Conservation (phyloP, 257 asterid species). For the Fraxinus cuspidata region DNA sequence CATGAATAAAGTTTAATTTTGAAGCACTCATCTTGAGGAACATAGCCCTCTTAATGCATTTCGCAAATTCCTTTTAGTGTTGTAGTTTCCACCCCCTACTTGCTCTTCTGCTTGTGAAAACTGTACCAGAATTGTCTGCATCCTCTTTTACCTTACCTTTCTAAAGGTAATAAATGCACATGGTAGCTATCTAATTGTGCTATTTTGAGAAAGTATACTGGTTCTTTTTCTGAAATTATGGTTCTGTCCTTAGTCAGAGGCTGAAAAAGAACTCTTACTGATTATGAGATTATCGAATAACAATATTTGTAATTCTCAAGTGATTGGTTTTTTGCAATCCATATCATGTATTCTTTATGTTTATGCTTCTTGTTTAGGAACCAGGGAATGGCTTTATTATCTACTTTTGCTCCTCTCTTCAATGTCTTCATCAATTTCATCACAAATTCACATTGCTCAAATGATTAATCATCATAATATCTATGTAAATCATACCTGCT, state of each 20-base stretch:
- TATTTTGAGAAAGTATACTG: not conserved
- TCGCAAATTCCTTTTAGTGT: not conserved
- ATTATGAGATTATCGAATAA: not conserved
- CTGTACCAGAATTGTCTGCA: not conserved
- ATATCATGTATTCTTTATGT: not conserved
- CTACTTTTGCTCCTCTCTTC: not conserved
- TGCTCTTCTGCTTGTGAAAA: not conserved
- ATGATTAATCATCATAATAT: constrained; percentile 3
- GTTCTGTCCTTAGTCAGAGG: not conserved
- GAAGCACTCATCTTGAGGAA: constrained; percentile 3
- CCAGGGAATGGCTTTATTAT: constrained; percentile 7
- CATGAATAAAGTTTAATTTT: not conserved
- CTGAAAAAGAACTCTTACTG: not conserved
- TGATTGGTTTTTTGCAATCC: not conserved
- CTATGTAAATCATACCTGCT: not conserved
- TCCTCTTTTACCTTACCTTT: not conserved
- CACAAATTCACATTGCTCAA: not conserved
- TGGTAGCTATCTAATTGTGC: constrained; percentile 3
- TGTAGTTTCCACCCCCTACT: not conserved
- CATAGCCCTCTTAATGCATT: not conserved
- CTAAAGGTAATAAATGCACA: not conserved
- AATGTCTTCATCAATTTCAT: constrained; percentile 5
- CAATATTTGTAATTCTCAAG: not conserved
- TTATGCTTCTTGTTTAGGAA: constrained; percentile 14
- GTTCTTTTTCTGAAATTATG: not conserved